These are phyloP conservation scores for Colletotrichum lindemuthianum DNA, from an alignment of 2,329 filamentous ascomycete genomes.

Conservation along the genomic window DNA sequence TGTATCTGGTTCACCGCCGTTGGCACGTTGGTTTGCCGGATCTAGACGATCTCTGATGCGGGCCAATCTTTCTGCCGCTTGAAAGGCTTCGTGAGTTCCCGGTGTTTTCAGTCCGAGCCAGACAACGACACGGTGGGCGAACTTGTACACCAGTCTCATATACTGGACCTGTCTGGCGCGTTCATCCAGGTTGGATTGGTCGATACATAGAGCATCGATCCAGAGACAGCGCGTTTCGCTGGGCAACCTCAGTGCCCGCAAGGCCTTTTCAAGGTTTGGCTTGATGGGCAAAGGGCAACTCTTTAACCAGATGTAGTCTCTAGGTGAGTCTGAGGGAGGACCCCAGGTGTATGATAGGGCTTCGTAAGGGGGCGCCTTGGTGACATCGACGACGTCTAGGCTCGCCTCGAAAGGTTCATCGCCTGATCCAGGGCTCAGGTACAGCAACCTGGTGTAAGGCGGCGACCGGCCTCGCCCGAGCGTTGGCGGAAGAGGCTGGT, in stretches of 20 bases:
- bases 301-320: conserved; percentile 31
- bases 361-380: conserved; percentile 33
- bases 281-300: conserved; percentile 18
- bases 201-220: conserved; percentile 42
- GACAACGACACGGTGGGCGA: conserved; percentile 21
- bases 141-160: conserved; percentile 31
- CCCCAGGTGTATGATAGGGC: conserved; percentile 37
- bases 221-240: conserved; percentile 31
- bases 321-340: conserved; percentile 18
- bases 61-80: conserved; percentile 22
- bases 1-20: background rate
- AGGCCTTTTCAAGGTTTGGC: conserved; percentile 28
- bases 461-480: conserved; percentile 20
- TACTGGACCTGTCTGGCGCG: conserved; percentile 29
- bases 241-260: conserved; percentile 23
- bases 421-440: conserved; percentile 23
- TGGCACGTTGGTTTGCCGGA: background rate
- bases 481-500: conserved; percentile 31
- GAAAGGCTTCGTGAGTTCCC: conserved; percentile 24
- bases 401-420: conserved; percentile 32
- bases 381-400: conserved; percentile 29
- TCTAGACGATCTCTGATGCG: conserved; percentile 22
- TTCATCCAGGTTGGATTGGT: conserved; percentile 35
- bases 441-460: conserved; percentile 32
- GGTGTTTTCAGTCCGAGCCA: conserved; percentile 25